A percentile compares a stretch with the other conserved stretches of the same genome.
phyloP scores from a whole-genome alignment of 78 protist genomes.

The Parvularia atlantis region DNA sequence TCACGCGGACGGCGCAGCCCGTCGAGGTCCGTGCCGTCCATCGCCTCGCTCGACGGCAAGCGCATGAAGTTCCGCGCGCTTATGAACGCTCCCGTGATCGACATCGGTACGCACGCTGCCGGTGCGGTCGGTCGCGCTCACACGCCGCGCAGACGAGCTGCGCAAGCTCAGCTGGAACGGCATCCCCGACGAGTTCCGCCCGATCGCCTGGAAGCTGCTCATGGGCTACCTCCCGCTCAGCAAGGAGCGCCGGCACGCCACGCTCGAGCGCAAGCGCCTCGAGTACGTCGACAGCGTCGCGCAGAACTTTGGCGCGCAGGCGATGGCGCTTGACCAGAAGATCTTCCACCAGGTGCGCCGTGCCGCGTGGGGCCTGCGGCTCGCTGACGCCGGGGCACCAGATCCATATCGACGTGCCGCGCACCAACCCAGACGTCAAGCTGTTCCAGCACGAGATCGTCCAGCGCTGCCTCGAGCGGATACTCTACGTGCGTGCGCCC shows the following conservation, averaged over 20 bases:
- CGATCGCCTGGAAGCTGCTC: slow-evolving; percentile 11
- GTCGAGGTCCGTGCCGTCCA: no score
- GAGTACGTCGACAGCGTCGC: slow-evolving; percentile 1
- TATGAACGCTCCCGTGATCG: no score
- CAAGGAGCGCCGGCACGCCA: background rate
- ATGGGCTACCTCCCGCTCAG: slow-evolving; percentile 28
- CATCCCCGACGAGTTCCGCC: background rate
- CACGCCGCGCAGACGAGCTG: no score
- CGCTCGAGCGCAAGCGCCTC: slow-evolving; percentile 17
- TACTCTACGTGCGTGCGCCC: background rate
- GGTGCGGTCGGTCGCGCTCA: no score
- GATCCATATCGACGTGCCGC: slow-evolving; percentile 80
- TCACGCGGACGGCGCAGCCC: no score
- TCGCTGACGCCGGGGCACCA: slow-evolving; percentile 23
- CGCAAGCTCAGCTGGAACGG: slow-evolving; percentile 21
- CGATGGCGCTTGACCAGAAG: background rate
- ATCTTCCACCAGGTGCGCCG: background rate
- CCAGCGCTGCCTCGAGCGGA: slow-evolving; percentile 17
- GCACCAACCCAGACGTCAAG: slow-evolving; percentile 59
- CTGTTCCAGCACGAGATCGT: slow-evolving; percentile 51
- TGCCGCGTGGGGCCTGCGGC: background rate
- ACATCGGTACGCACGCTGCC: no score
- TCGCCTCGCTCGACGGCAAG: no score
- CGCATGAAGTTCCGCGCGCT: no score
- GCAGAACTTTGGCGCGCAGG: slow-evolving; percentile 2